These are phyloP conservation scores for Diatrype stigma DNA, from an alignment of 2,329 filamentous ascomycete genomes.

Conservation along the genomic window DNA sequence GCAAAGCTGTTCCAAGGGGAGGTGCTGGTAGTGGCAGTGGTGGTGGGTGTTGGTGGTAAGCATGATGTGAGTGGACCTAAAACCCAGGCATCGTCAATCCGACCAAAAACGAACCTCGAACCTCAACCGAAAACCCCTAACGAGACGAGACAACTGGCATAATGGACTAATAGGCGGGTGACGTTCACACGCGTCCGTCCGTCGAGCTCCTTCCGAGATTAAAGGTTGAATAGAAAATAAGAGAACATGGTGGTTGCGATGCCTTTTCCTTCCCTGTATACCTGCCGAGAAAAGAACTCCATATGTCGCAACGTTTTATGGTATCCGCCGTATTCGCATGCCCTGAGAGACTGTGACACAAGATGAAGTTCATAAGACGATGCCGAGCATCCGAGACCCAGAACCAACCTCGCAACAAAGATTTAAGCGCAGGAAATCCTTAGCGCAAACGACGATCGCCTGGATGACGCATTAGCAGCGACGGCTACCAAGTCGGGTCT, in stretches of 20 bases:
- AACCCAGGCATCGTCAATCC: slow-evolving; percentile 18
- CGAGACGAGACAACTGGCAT: slow-evolving; percentile 8
- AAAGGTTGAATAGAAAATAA: slow-evolving; percentile 15
- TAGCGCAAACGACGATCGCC: slow-evolving; percentile 17
- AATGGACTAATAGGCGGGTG: slow-evolving; percentile 1
- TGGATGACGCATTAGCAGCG: slow-evolving; percentile 21
- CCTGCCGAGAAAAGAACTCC: slow-evolving; percentile 29
- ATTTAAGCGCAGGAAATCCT: slow-evolving; percentile 3
- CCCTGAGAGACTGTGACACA: slow-evolving; percentile 20
- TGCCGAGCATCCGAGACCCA: slow-evolving; percentile 13
- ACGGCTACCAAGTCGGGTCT: slow-evolving; percentile 14
- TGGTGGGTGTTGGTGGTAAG: slow-evolving; percentile 8
- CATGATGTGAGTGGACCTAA: slow-evolving; percentile 8
- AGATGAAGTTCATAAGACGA: slow-evolving; percentile 18
- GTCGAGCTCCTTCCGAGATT: slow-evolving; percentile 19
- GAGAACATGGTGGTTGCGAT: slow-evolving; percentile 25
- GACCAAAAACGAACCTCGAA: slow-evolving; percentile 5
- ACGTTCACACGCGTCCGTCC: slow-evolving; percentile 6
- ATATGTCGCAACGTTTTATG: slow-evolving; percentile 26
- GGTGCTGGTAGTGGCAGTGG: not conserved
- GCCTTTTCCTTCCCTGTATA: slow-evolving; percentile 31
- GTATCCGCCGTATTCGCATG: slow-evolving; percentile 26
- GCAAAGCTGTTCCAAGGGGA: slow-evolving; percentile 22
- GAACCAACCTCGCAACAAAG: slow-evolving; percentile 12
- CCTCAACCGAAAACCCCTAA: slow-evolving; percentile 16